Base-by-base conservation (phyloP, 352 stramenopile genomes). In the Phytophthora sansomeana region DNA sequence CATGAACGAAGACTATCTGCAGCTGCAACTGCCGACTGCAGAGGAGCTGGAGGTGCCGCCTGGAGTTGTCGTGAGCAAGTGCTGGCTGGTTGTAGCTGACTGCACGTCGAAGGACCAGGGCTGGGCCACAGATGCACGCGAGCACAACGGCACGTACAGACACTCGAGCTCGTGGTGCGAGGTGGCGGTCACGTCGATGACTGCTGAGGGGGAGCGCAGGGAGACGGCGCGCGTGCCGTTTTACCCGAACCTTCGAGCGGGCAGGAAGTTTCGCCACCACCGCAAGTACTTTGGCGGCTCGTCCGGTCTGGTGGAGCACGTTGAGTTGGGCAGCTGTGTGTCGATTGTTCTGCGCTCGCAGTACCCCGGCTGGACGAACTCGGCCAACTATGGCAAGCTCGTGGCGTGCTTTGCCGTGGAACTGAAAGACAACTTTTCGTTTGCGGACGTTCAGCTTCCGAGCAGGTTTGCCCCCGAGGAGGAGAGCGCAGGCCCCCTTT, bases 41-140 rank as follows among this genome's bases (percentile, higher is more conserved):
- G 58, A 78, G 19, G 58, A 80, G 7, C 47, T 86, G 30, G 16
- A 49, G 14, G 50, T 92, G 17, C 81, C 85, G 1, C 14, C 30
- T 1, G 85, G 83, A n/a, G 63, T 91, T 10, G 42, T 67, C 16
- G 46, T 78, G 24, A 73, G 59, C 28, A 67, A 70, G 16, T 91
- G 83, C 36, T 56, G 69, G 10, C 57, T 81, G 19, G 17, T 91
- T 28, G 74, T 83, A 6, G 78, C 72, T 13, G 81, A 93, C 42
- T 89, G 76, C 42, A 63, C 66, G 38, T 92, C 85, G 2, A 83
- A 86, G 35, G 85, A 94, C 50, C 85, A 94, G 53, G 85, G 83
- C 13, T 94, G 85, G 85, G 83, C 85, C 14, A 80, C 63, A 3
- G 63, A 75, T 26, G 64, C 66, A n/a, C 51, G 46, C 7, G 71